Conservation (phyloP, 2,329 filamentous ascomycete species). For the Fusarium kyushuense region DNA sequence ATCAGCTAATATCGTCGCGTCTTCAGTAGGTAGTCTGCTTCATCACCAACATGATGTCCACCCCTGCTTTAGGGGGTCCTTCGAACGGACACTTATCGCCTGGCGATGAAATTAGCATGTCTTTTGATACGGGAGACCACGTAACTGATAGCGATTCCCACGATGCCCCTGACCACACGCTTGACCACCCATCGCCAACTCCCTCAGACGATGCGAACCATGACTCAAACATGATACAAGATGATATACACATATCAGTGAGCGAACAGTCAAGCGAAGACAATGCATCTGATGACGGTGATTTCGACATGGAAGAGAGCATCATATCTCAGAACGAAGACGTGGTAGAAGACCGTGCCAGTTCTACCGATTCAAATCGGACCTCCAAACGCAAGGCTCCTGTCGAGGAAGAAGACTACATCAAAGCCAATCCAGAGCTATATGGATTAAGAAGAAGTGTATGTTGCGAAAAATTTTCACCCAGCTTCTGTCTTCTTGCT, state of each 20-base stretch:
- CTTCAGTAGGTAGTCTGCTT: conserved; percentile 66
- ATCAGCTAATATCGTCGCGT: conserved; percentile 54
- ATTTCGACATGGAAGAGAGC: conserved; percentile 80
- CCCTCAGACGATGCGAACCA: conserved; percentile 59
- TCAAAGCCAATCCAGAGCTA: conserved; percentile 90
- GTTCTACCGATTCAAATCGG: conserved; percentile 77
- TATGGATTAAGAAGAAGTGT: conserved; percentile 96
- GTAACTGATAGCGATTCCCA: conserved; percentile 78
- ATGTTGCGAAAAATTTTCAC: conserved; percentile 57
- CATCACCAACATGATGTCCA: conserved; percentile 73
- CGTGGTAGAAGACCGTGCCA: conserved; percentile 68
- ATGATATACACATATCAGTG: conserved; percentile 58
- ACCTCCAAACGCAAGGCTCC: conserved; percentile 78
- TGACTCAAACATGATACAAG: conserved; percentile 55
- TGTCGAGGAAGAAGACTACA: conserved; percentile 82
- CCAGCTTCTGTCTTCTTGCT: conserved; percentile 43
- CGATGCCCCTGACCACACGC: conserved; percentile 72
- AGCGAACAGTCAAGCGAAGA: conserved; percentile 63
- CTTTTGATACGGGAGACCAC: conserved; percentile 53
- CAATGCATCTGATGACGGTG: conserved; percentile 74
- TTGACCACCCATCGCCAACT: conserved; percentile 60
- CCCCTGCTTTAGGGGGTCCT: conserved; percentile 70
- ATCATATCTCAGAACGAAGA: conserved; percentile 60
- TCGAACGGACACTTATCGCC: conserved; percentile 75
- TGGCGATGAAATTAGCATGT: conserved; percentile 58